A percentile compares a stretch with the other conserved stretches of the same genome.
These are phyloP conservation scores for Solanum arcanum DNA, from an alignment of 257 asterid species.

Conservation along the genomic window DNA sequence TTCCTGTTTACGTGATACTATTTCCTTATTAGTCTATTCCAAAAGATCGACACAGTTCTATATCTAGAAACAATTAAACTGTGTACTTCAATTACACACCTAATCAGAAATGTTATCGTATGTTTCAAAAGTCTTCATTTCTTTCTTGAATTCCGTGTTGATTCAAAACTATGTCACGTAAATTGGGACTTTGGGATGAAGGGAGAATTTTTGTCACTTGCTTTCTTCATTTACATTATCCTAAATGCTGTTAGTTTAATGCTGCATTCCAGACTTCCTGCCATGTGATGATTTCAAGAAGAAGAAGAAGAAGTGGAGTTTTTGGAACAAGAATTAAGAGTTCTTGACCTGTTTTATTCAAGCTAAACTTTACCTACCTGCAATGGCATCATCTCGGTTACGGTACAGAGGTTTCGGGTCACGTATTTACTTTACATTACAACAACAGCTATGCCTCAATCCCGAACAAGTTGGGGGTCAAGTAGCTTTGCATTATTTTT, in stretches of 20 bases:
- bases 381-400: neutral
- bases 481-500: neutral
- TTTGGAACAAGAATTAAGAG: slow-evolving; percentile 55
- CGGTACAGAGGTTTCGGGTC: slow-evolving; percentile 8
- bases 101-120: neutral
- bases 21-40: neutral
- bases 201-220: neutral
- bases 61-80: neutral
- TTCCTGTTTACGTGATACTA: neutral
- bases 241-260: neutral
- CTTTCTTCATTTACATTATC: neutral
- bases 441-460: neutral
- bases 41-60: neutral
- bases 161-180: neutral
- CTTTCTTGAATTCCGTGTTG: neutral
- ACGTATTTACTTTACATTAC: neutral
- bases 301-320: slow-evolving; percentile 91
- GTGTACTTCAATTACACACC: neutral
- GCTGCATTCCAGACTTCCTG: slow-evolving; percentile 42
- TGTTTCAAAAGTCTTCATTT: neutral
- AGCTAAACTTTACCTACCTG: neutral
- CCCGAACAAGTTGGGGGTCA: neutral
- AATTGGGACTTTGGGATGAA: neutral
- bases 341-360: neutral
- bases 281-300: slow-evolving; percentile 57